A percentile compares a stretch with the other conserved stretches of the same genome.
Evolutionary conservation across 2,329 filamentous ascomycete species (phyloP).

Genomic region (Colletotrichum phormii): DNA sequence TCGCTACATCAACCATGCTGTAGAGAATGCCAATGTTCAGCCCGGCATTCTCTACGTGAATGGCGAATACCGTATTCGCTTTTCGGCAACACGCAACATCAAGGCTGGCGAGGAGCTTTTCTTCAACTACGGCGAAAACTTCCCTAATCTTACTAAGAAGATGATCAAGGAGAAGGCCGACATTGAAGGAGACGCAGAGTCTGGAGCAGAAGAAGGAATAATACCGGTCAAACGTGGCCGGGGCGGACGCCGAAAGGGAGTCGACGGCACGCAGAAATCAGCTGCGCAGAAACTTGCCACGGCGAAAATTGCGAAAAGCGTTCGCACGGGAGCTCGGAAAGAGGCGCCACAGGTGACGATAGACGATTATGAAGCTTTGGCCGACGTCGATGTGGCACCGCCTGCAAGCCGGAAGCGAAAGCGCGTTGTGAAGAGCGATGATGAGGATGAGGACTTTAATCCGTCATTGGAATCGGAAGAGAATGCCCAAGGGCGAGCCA

Average conservation of each 20-base stretch:
- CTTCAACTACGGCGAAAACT: conserved; percentile 82
- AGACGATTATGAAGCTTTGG: conserved; percentile 31
- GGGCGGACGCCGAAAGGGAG: conserved; percentile 9
- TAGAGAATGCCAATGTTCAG: conserved; percentile 65
- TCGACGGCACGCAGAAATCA: conserved; percentile 13
- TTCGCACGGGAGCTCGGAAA: conserved; percentile 33
- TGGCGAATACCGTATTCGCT: conserved; percentile 80
- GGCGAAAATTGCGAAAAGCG: conserved; percentile 31
- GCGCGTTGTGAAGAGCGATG: conserved; percentile 21
- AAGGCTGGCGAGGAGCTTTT: conserved; percentile 80
- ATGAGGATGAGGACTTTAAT: conserved; percentile 35
- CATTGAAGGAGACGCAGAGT: conserved; percentile 33
- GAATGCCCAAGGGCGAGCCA: conserved; percentile 4
- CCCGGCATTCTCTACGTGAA: conserved; percentile 79
- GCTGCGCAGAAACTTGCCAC: conserved; percentile 18
- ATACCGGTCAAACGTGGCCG: conserved; percentile 23
- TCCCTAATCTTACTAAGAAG: conserved; percentile 70
- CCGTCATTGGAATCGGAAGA: conserved; percentile 33
- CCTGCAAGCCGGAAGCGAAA: conserved; percentile 27
- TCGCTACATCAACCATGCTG: conserved; percentile 85
- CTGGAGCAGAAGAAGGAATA: conserved; percentile 11
- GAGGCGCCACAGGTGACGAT: conserved; percentile 27
- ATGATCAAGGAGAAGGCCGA: conserved; percentile 57
- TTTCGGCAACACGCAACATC: conserved; percentile 76
- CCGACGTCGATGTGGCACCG: conserved; percentile 12